Conservation (phyloP, 371 early-diverging fungal species). For the Circinella umbellata region DNA sequence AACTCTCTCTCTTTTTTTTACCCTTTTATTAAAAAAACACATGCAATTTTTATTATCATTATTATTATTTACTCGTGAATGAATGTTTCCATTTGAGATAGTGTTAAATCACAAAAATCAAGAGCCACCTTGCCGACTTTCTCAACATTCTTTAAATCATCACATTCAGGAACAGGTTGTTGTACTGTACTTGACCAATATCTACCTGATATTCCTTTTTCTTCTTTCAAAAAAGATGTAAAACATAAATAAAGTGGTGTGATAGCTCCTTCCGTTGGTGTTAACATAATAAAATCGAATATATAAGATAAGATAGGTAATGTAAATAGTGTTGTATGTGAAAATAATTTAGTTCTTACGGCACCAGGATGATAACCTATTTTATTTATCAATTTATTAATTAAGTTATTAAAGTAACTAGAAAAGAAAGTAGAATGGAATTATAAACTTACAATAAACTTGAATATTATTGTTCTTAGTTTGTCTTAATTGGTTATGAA, state of each 20-base stretch:
- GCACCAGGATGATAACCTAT: conserved; percentile 55
- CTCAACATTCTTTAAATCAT: not conserved
- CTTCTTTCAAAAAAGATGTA: not conserved
- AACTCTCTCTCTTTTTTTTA: not conserved
- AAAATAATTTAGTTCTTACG: conserved; percentile 44
- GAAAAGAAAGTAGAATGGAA: not conserved
- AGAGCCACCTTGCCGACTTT: conserved; percentile 3
- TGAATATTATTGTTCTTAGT: not conserved
- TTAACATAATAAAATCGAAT: conserved; percentile 46
- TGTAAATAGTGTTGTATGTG: conserved; percentile 38
- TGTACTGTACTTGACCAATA: conserved; percentile 21
- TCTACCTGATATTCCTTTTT: not conserved
- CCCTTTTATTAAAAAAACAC: not conserved
- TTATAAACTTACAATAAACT: conserved; percentile 12
- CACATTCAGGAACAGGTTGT: conserved; percentile 12
- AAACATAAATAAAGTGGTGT: conserved; percentile 43
- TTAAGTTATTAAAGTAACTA: no score
- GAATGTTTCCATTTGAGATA: not conserved
- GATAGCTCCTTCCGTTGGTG: conserved; percentile 44
- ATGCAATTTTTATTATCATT: not conserved
- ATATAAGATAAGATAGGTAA: conserved; percentile 25
- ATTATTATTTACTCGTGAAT: not conserved
- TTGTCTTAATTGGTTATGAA: conserved; percentile 19
- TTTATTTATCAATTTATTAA: not conserved
- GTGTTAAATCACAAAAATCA: conserved; percentile 1